A percentile compares a stretch with the other conserved stretches of the same genome.
phyloP scores from a whole-genome alignment of 805 yeast species.

The Pichia rugopelliculosa region DNA sequence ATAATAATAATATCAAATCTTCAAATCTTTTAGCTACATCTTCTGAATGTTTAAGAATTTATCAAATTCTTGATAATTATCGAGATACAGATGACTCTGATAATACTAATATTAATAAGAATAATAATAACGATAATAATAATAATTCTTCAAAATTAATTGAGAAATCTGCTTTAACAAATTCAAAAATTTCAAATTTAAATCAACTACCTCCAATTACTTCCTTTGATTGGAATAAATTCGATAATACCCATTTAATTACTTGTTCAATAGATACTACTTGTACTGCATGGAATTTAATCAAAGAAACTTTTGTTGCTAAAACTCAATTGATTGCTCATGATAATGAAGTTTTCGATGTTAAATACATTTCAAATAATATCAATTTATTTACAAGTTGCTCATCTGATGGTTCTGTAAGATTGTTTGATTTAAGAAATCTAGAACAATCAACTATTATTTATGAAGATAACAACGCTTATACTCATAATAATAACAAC shows the following conservation, averaged over 20 bases:
- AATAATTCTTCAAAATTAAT: slow-evolving; percentile 18
- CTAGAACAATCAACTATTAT: slow-evolving; percentile 92
- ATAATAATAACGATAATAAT: slow-evolving; percentile 2
- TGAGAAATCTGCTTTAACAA: slow-evolving; percentile 35
- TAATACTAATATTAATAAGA: no score
- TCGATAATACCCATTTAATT: slow-evolving; percentile 61
- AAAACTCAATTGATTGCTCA: slow-evolving; percentile 95
- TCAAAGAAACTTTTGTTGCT: slow-evolving; percentile 53
- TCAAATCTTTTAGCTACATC: slow-evolving; percentile 50
- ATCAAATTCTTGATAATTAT: slow-evolving; percentile 21
- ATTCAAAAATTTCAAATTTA: slow-evolving; percentile 35
- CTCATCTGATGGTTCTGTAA: slow-evolving; percentile 90
- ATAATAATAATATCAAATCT: slow-evolving; percentile 17
- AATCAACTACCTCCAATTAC: slow-evolving; percentile 79
- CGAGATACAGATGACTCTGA: no score
- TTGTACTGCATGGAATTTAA: slow-evolving; percentile 91
- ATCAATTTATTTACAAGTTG: slow-evolving; percentile 82
- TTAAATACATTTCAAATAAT: slow-evolving; percentile 67
- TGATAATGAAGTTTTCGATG: slow-evolving; percentile 92
- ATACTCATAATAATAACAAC: neutral
- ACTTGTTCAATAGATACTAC: slow-evolving; percentile 93
- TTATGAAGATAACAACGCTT: slow-evolving; percentile 56
- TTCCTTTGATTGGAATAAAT: slow-evolving; percentile 85
- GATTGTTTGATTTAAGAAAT: slow-evolving; percentile 84
- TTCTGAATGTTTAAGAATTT: slow-evolving; percentile 61